These are phyloP conservation scores for Amanita exitialis DNA, from an alignment of 768 basidiomycete species.

Conservation along the genomic window DNA sequence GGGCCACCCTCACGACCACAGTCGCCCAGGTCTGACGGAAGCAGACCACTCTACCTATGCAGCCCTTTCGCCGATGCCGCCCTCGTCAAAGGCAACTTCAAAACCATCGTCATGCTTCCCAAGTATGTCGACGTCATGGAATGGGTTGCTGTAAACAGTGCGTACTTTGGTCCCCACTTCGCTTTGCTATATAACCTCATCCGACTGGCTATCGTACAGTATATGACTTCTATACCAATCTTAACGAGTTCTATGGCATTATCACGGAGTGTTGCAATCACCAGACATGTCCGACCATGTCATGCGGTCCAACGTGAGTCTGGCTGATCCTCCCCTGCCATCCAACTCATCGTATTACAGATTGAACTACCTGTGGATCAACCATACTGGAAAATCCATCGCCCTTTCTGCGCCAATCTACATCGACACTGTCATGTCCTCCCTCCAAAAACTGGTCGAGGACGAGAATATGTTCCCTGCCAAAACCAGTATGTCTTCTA, in stretches of 20 bases:
- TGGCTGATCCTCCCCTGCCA: neutral
- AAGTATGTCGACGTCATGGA: slow-evolving; percentile 95
- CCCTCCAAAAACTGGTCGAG: slow-evolving; percentile 88
- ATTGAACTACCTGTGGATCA: slow-evolving; percentile 91
- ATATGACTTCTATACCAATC: slow-evolving; percentile 94
- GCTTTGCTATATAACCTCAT: neutral
- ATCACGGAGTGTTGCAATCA: slow-evolving; percentile 90
- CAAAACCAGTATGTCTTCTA: slow-evolving; percentile 62
- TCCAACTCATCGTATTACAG: slow-evolving; percentile 25
- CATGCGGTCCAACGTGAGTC: slow-evolving; percentile 74
- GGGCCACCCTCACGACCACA: slow-evolving; percentile 28
- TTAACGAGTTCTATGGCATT: slow-evolving; percentile 95
- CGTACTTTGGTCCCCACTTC: slow-evolving; percentile 18
- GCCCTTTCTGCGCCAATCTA: slow-evolving; percentile 89
- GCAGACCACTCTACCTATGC: slow-evolving; percentile 80
- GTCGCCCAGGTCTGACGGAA: slow-evolving; percentile 23
- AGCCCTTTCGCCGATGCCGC: slow-evolving; percentile 94
- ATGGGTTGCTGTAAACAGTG: slow-evolving; percentile 94
- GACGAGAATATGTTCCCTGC: slow-evolving; percentile 94
- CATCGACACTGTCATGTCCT: slow-evolving; percentile 97
- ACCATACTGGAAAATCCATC: slow-evolving; percentile 82
- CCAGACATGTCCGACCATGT: slow-evolving; percentile 86
- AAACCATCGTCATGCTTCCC: slow-evolving; percentile 93
- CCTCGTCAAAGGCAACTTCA: slow-evolving; percentile 96
- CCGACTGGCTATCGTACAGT: slow-evolving; percentile 36